Conservation (phyloP, 1,284 basidiomycete species). For the Puccinia horiana region DNA sequence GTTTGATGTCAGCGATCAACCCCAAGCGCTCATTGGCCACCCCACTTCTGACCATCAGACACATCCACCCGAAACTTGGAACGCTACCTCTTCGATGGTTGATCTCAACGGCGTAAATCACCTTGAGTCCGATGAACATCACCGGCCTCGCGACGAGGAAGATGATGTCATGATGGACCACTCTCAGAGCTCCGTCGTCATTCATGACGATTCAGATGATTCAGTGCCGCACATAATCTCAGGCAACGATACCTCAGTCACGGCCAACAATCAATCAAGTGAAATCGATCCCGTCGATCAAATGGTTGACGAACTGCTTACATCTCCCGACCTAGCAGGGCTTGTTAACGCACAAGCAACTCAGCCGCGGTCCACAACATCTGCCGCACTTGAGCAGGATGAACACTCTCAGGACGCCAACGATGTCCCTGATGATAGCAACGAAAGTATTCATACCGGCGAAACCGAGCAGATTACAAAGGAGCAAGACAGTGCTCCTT, state of each 20-base stretch:
- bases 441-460: not conserved
- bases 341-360: conserved; percentile 6
- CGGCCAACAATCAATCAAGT: conserved; percentile 22
- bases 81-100: not conserved
- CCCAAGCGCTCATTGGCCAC: not conserved
- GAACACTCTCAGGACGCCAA: not conserved
- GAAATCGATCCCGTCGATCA: conserved; percentile 44
- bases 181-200: conserved; percentile 27
- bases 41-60: not conserved
- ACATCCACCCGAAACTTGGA: not conserved
- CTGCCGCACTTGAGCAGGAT: not conserved
- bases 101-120: not conserved
- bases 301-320: conserved; percentile 42
- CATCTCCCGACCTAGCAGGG: conserved; percentile 44
- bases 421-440: not conserved
- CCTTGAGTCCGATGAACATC: not conserved
- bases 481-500: not conserved
- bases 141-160: not conserved
- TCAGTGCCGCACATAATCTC: not conserved
- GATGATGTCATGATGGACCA: conserved; percentile 14
- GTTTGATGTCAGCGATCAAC: not conserved
- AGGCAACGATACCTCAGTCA: not conserved
- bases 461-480: not conserved
- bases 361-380: not conserved
- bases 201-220: conserved; percentile 27